Evolutionary conservation across 2,329 filamentous ascomycete genomes (phyloP).

Genomic region (Thielaviopsis populi): DNA sequence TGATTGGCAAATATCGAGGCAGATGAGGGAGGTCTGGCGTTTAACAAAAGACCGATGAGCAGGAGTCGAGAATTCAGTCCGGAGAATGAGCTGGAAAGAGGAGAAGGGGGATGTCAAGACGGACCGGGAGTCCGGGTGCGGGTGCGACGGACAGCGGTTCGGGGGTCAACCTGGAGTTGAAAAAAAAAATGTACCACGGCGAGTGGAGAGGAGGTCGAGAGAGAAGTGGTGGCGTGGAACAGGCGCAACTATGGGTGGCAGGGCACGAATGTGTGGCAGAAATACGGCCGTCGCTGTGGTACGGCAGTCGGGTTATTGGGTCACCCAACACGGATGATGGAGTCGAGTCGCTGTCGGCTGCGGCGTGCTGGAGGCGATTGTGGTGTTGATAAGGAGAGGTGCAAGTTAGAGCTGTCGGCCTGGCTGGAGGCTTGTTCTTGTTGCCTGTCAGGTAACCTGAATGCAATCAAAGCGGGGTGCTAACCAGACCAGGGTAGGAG

Average conservation of each 20-base stretch:
- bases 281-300: not conserved
- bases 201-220: not conserved
- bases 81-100: too few relatives aligned
- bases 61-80: not conserved
- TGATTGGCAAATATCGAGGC: not conserved
- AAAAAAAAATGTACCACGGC: not conserved
- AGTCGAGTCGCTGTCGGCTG: not conserved
- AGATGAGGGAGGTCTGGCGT: not conserved
- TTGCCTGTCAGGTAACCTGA: not conserved
- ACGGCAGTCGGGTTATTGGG: not conserved
- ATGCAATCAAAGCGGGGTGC: conserved; percentile 3
- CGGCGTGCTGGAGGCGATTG: not conserved
- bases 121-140: not conserved
- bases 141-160: not conserved
- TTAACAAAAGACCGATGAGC: not conserved
- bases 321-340: not conserved
- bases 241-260: not conserved
- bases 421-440: not conserved
- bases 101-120: not conserved
- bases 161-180: not conserved
- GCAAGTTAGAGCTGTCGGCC: not conserved
- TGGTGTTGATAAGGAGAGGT: not conserved
- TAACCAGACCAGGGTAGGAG: not conserved
- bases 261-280: not conserved
- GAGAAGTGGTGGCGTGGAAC: not conserved